A percentile compares a stretch with the other conserved stretches of the same genome.
These are phyloP conservation scores for Clonostachys rhizophaga DNA, from an alignment of 2,329 filamentous ascomycete species.

Conservation along the genomic window DNA sequence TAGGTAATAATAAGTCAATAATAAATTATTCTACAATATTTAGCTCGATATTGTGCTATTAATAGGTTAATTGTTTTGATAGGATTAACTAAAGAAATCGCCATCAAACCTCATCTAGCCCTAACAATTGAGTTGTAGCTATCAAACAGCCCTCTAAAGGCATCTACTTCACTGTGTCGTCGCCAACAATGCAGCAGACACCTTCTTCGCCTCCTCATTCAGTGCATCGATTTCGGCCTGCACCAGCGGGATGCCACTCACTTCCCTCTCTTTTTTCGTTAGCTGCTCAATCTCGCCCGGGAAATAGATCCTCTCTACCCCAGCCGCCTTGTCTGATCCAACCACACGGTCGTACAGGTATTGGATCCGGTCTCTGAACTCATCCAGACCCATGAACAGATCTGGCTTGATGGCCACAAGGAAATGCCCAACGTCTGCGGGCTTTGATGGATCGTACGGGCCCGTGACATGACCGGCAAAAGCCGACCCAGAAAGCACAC, in stretches of 20 bases:
- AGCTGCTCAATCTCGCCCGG: slow-evolving; percentile 59
- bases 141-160: too few species aligned
- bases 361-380: slow-evolving; percentile 61
- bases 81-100: too few species aligned
- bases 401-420: slow-evolving; percentile 70
- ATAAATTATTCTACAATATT: too few species aligned
- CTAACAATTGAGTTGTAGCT: too few species aligned
- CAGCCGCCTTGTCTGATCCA: slow-evolving; percentile 46
- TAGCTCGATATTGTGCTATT: too few species aligned
- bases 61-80: too few species aligned
- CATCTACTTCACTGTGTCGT: too few species aligned
- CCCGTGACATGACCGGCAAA: slow-evolving; percentile 74
- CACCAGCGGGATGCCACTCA: slow-evolving; percentile 54
- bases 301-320: slow-evolving; percentile 55
- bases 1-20: too few species aligned
- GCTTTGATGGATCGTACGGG: slow-evolving; percentile 67
- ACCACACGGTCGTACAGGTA: slow-evolving; percentile 49
- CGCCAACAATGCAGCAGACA: slow-evolving; percentile 9
- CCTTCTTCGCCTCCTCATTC: slow-evolving; percentile 45
- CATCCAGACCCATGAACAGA: slow-evolving; percentile 65
- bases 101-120: too few species aligned
- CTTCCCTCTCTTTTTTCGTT: slow-evolving; percentile 41
- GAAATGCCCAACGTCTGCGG: slow-evolving; percentile 72
- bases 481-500: slow-evolving; percentile 70
- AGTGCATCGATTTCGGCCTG: slow-evolving; percentile 50